These are phyloP conservation scores for Corylus heterophylla DNA, from an alignment of 306 rosid species.

Conservation along the genomic window DNA sequence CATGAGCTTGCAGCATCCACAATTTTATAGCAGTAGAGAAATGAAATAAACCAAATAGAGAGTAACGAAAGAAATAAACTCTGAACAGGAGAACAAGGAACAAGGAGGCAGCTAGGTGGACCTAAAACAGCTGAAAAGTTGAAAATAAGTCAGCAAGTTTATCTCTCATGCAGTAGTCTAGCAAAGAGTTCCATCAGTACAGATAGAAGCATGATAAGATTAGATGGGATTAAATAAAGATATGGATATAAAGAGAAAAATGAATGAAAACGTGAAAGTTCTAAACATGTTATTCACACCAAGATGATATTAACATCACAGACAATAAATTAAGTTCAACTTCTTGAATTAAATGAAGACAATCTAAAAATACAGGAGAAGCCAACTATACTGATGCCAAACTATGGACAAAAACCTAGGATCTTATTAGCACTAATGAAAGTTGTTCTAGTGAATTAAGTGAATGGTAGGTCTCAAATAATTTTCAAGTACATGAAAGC, in stretches of 20 bases:
- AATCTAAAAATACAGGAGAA: neutral
- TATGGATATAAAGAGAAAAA: neutral
- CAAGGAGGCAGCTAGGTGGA: neutral
- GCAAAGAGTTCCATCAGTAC: neutral
- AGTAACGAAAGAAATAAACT: constrained; percentile 1
- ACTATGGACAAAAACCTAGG: neutral
- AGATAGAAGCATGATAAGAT: neutral
- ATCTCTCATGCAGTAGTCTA: neutral
- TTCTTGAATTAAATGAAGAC: neutral
- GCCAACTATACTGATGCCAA: neutral
- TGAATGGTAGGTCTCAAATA: neutral
- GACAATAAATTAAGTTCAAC: neutral
- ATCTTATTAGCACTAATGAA: neutral
- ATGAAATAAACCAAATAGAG: neutral
- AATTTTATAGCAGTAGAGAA: neutral
- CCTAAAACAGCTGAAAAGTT: neutral
- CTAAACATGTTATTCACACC: too few species aligned
- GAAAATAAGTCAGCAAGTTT: neutral
- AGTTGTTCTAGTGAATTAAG: neutral
- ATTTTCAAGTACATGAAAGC: too few species aligned
- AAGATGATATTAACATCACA: neutral
- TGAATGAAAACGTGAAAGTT: neutral
- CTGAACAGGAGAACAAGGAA: neutral
- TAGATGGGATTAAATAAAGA: neutral
- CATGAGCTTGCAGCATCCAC: neutral